These are phyloP conservation scores for Amanita jacksonii DNA, from an alignment of 768 basidiomycete species.

Conservation along the genomic window DNA sequence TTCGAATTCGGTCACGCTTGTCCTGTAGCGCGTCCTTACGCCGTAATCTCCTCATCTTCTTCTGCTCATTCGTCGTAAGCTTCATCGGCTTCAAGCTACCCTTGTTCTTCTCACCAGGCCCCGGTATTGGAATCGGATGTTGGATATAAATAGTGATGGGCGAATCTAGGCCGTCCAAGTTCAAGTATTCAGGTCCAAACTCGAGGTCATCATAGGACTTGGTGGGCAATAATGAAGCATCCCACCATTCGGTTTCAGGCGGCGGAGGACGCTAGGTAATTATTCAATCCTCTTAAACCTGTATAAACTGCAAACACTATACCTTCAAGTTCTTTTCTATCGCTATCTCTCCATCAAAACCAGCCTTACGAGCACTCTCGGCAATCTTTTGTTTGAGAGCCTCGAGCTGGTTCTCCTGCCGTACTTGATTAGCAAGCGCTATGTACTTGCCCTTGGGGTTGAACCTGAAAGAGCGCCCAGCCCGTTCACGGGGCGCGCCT, in stretches of 20 bases:
- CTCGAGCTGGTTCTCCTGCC: slow-evolving; percentile 75
- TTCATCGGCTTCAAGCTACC: slow-evolving; percentile 76
- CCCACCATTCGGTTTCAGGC: slow-evolving; percentile 97
- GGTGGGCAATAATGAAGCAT: slow-evolving; percentile 71
- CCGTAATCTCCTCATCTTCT: slow-evolving; percentile 91
- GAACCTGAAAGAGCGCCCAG: slow-evolving; percentile 69
- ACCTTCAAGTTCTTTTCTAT: slow-evolving; percentile 88
- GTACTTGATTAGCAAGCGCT: slow-evolving; percentile 57
- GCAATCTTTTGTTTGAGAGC: slow-evolving; percentile 89
- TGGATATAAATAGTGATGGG: slow-evolving; percentile 89
- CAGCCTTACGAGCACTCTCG: slow-evolving; percentile 87
- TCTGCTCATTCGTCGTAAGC: slow-evolving; percentile 94
- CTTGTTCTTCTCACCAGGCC: slow-evolving; percentile 79
- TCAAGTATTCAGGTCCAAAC: slow-evolving; percentile 45
- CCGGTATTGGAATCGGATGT: slow-evolving; percentile 94
- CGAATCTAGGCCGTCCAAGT: slow-evolving; percentile 56
- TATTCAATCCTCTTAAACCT: not conserved
- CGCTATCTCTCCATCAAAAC: slow-evolving; percentile 87
- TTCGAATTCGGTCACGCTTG: slow-evolving; percentile 87
- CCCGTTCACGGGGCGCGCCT: slow-evolving; percentile 62
- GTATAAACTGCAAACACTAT: slow-evolving; percentile 13
- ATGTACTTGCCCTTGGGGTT: slow-evolving; percentile 91
- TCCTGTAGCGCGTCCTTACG: slow-evolving; percentile 87
- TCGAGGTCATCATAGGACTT: slow-evolving; percentile 72
- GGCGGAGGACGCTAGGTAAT: slow-evolving; percentile 63